Base-by-base conservation (phyloP, 2,329 filamentous ascomycete genomes). In the Furcasterigmium sp. region DNA sequence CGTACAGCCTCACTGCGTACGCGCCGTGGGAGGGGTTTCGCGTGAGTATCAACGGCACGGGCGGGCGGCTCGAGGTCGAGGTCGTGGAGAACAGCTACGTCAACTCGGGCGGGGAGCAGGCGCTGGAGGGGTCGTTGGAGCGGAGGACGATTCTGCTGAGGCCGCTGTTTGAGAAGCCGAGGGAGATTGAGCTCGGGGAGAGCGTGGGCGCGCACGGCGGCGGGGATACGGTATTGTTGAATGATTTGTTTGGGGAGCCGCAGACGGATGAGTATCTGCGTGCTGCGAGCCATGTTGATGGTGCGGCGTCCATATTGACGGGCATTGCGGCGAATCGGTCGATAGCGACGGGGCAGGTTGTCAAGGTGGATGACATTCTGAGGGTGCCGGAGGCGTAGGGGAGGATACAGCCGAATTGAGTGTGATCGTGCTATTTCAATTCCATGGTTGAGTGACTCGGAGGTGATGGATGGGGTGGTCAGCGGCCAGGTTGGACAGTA, bases 11-110 rank as follows among this genome's bases (percentile, higher is more conserved):
- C 10, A 76, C 73, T 1, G 78, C 79, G 0, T 83, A 82, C 45
- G 76, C 78, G 4, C 80, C 80, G 0, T 82, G 77, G 76, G 77
- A 81, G 47, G 77, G 77, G 0, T 79, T 79, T 59, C 66, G 75
- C 1, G 73, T 77, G 11, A 72, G 62, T 46, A 78, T 80, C 56
- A 80, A 78, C 51, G 76, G 79, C 4, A 82, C 72, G 0, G 71
- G 70, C 5, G 79, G 80, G 0, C 62, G 79, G 1, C 55, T 83
- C 3, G 79, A 83, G 59, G 65, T 80, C 44, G 76, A 82, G 52
- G 75, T 83, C 0, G 75, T 82, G 0, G 80, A 83, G 58, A 76
- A 76, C 46, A 76, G 73, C 50, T 82, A 82, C 50, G 74, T 78
- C 30, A 81, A 80, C 54, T 74, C 76, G 2, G 78, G 77, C 0